Base-by-base conservation (phyloP, 208 protist genomes). In the Trypanosomatidae sp. region DNA sequence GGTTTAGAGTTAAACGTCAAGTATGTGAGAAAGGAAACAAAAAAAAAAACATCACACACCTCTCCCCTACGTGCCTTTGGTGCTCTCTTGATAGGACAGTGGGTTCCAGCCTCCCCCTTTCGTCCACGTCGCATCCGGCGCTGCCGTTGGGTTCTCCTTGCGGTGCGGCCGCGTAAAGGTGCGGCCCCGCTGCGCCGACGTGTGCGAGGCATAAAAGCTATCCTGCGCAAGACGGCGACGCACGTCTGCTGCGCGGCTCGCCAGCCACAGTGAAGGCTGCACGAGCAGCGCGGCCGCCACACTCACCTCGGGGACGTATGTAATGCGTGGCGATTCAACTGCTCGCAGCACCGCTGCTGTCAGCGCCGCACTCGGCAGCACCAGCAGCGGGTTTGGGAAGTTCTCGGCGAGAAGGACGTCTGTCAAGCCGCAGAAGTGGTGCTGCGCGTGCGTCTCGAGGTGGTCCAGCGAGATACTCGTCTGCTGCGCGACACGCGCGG, bases 351-450 rank as follows among this genome's bases (percentile, higher is more conserved):
- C 47, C 0, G 89, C 92, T 49, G 67, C 80, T 4, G 74, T 44
- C 30, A 97, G 67, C 46, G 92, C 92, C 39, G 84, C 77, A 49
- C 69, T 82, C 28, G 92, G 87, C 65, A 97, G 69, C 43, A 95
- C 88, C 9, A 84, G 68, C 17, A 76, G 59, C 44, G 89, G 83
- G 58, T 93, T 82, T 0, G 90, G 87, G 74, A 93, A 97, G 56
- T 83, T 88, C 15, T 77, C 79, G 5, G 85, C 79, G 36, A 97
- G 71, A 30, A 97, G 73, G 0, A 95, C 86, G 66, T 97, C 92
- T 9, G 92, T 95, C 28, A 95, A 76, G 15, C 87, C 89, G 66
- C 90, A 93, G 75, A 91, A 97, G 67, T 93, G 88, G 71, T 91
- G 77, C 69, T 81, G 75, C 22, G 90, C 82, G 72, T 94, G 83